phyloP scores from a whole-genome alignment of 352 stramenopile genomes.

The Phytophthora chlamydospora region DNA sequence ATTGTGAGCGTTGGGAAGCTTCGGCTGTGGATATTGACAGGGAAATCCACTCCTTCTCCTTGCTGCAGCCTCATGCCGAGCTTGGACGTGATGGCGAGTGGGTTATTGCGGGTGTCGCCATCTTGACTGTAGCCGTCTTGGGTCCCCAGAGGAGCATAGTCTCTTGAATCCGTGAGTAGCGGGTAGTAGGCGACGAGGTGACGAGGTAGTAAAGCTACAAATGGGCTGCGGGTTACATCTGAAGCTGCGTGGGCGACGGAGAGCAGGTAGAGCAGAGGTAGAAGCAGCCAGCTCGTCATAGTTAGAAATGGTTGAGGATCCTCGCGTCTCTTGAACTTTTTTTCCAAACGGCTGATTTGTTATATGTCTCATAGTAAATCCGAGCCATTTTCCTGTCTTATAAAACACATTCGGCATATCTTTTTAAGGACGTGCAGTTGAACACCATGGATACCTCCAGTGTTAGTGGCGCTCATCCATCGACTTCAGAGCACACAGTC shows the following conservation, averaged over 20 bases:
- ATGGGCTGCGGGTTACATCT: slow-evolving; percentile 21
- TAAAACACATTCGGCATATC: too few relatives aligned
- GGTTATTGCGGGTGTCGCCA: slow-evolving; percentile 11
- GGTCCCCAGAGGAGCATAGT: slow-evolving; percentile 46
- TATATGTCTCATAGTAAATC: too few relatives aligned
- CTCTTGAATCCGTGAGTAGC: slow-evolving; percentile 33
- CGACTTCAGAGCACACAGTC: not conserved
- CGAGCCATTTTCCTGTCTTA: too few relatives aligned
- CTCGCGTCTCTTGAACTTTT: slow-evolving; percentile 4
- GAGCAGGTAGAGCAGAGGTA: slow-evolving; percentile 17
- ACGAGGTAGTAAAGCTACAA: slow-evolving; percentile 37
- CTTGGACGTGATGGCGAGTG: not conserved
- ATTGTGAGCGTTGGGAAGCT: slow-evolving; percentile 43
- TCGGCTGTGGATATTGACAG: slow-evolving; percentile 30
- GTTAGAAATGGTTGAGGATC: not conserved
- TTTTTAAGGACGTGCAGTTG: too few relatives aligned
- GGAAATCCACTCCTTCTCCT: slow-evolving; percentile 41
- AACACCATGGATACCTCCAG: too few relatives aligned
- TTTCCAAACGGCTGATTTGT: too few relatives aligned
- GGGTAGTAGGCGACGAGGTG: slow-evolving; percentile 60
- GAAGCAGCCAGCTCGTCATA: slow-evolving; percentile 11
- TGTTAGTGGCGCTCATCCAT: not conserved
- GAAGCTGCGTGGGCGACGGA: not conserved
- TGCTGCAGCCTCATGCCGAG: slow-evolving; percentile 35
- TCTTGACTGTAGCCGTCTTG: slow-evolving; percentile 52